phyloP scores from a whole-genome alignment of 257 asterid species.

The Solanum gandarillasii region DNA sequence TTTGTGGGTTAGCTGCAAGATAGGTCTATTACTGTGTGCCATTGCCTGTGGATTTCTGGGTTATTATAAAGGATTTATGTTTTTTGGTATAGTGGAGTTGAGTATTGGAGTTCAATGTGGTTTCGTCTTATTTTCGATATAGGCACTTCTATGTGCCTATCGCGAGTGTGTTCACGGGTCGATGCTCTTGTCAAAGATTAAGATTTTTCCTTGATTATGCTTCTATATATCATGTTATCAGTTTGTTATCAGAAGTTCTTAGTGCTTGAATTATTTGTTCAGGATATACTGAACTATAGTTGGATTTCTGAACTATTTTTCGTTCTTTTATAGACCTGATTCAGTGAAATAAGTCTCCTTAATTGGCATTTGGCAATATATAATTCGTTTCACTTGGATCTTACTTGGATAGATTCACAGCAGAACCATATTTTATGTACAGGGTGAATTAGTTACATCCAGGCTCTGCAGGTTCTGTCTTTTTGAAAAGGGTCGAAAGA shows the following conservation, averaged over 20 bases:
- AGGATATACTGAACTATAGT: not conserved
- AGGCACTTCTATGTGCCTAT: not conserved
- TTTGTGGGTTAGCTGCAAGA: not conserved
- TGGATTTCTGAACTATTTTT: not conserved
- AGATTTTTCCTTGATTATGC: not conserved
- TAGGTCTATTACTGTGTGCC: not conserved
- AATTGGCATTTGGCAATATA: not conserved
- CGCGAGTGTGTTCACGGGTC: not conserved
- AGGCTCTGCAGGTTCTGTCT: not conserved
- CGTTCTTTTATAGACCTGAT: not conserved
- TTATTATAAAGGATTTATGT: not conserved
- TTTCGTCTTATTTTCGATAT: not conserved
- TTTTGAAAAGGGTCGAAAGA: not conserved
- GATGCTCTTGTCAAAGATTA: not conserved
- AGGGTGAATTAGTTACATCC: not conserved
- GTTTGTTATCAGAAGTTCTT: not conserved
- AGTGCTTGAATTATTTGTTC: not conserved
- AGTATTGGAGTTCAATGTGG: not conserved
- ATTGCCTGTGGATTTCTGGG: not conserved
- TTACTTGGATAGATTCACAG: not conserved
- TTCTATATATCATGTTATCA: not conserved
- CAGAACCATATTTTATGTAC: not conserved
- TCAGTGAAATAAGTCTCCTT: not conserved
- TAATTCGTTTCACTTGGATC: not conserved
- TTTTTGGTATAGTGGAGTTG: not conserved